Percentiles rank a stretch among this genome's conserved stretches.
These are phyloP conservation scores for Bonia amplexicaulis DNA, from an alignment of 176 grass and related monocot genomes.

Conservation along the genomic window DNA sequence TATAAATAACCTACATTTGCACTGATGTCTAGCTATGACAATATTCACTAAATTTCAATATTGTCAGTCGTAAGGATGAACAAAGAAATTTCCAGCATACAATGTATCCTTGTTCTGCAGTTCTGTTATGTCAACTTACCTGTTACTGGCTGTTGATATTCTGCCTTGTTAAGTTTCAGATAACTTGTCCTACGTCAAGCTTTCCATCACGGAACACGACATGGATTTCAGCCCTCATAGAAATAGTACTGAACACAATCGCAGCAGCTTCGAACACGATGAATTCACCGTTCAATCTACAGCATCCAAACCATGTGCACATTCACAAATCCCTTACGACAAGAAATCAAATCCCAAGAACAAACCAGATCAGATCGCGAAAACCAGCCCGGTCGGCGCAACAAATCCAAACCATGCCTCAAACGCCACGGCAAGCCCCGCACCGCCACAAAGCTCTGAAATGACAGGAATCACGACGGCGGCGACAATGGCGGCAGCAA, in stretches of 20 bases:
- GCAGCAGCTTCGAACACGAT: conserved; percentile 29
- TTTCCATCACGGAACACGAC: conserved; percentile 21
- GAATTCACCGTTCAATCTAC: conserved; percentile 9
- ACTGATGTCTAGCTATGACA: neutral
- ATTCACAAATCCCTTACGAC: neutral
- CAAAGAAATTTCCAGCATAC: neutral
- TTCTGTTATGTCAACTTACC: neutral
- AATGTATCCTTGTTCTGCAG: neutral
- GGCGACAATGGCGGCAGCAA: neutral
- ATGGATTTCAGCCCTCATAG: conserved; percentile 58
- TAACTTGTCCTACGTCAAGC: neutral
- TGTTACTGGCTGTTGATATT: neutral
- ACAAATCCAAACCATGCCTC: neutral
- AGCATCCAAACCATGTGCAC: neutral
- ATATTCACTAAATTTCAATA: neutral
- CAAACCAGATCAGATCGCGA: conserved; percentile 22
- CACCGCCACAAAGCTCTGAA: neutral
- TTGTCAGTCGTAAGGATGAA: neutral
- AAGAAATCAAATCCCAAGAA: conserved; percentile 33
- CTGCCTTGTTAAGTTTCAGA: conserved; percentile 29
- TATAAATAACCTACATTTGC: neutral
- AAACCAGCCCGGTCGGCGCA: neutral
- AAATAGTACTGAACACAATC: conserved; percentile 1
- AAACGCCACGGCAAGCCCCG: neutral
- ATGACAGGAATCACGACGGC: neutral